Evolutionary conservation across 2,329 filamentous ascomycete genomes (phyloP).

Genomic region (Claviceps sp.): DNA sequence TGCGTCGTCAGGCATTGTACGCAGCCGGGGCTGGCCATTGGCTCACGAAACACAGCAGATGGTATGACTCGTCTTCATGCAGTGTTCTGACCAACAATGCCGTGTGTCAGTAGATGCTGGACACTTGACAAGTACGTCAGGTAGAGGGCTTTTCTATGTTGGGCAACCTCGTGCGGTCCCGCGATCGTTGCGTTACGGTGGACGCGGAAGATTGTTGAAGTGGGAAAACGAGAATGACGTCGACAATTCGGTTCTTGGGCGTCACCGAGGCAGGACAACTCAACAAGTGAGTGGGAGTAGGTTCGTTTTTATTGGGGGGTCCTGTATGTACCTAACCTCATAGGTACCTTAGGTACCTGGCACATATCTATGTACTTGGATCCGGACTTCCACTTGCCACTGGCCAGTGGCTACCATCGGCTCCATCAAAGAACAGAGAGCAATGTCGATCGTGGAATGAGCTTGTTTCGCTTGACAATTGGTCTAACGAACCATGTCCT

Average conservation of each 20-base stretch:
- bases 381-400: background rate
- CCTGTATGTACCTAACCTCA: too few species aligned
- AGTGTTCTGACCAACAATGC: background rate
- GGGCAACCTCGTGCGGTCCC: too few species aligned
- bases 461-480: background rate
- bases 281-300: too few species aligned
- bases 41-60: background rate
- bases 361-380: background rate
- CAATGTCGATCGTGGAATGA: background rate
- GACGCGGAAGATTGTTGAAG: too few species aligned
- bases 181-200: too few species aligned
- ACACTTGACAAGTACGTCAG: too few species aligned
- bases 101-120: background rate
- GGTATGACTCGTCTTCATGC: background rate
- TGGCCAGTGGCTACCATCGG: background rate
- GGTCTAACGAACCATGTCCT: too few species aligned
- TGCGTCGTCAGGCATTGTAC: slow-evolving; percentile 14
- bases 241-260: too few species aligned
- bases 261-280: too few species aligned
- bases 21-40: background rate
- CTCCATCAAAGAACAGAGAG: background rate
- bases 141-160: too few species aligned
- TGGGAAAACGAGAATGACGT: too few species aligned
- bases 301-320: too few species aligned
- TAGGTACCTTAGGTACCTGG: background rate